phyloP scores from a whole-genome alignment of 192 early-diverging fungal genomes.

The Gaertneriomyces sp. region DNA sequence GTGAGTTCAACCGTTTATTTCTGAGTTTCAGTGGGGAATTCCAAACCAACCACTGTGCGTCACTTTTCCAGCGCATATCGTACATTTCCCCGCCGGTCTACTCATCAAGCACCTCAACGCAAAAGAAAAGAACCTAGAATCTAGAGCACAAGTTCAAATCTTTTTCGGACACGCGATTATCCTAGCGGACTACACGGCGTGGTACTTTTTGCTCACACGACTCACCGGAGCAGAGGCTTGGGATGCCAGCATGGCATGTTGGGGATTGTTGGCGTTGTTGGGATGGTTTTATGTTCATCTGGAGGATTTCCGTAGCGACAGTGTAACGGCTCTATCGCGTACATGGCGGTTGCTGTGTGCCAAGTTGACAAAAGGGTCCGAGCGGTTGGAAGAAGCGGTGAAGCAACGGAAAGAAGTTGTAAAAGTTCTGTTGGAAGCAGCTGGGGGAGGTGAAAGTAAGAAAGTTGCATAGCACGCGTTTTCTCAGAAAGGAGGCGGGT shows the following conservation, averaged over 20 bases:
- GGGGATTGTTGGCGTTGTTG: background rate
- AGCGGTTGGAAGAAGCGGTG: too few relatives aligned
- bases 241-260: background rate
- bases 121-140: slow-evolving; percentile 17
- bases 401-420: too few relatives aligned
- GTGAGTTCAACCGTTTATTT: slow-evolving; percentile 4
- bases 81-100: slow-evolving; percentile 12
- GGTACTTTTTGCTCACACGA: background rate
- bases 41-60: background rate
- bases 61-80: slow-evolving; percentile 10
- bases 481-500: too few relatives aligned
- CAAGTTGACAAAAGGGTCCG: background rate
- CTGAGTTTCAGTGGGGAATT: background rate
- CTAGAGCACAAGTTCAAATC: slow-evolving; percentile 29
- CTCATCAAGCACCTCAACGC: background rate
- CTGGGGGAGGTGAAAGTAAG: too few relatives aligned
- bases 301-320: slow-evolving; percentile 11
- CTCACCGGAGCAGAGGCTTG: background rate
- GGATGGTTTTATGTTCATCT: slow-evolving; percentile 9
- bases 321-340: background rate
- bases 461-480: too few relatives aligned
- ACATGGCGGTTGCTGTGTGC: slow-evolving; percentile 1
- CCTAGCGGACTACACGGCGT: slow-evolving; percentile 6
- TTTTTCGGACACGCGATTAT: slow-evolving; percentile 10
- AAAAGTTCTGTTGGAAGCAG: too few relatives aligned